Evolutionary conservation across 306 rosid genomes (phyloP), one percentile per base, ranked within the genome.

Genomic region (Pyrus communis): DNA sequence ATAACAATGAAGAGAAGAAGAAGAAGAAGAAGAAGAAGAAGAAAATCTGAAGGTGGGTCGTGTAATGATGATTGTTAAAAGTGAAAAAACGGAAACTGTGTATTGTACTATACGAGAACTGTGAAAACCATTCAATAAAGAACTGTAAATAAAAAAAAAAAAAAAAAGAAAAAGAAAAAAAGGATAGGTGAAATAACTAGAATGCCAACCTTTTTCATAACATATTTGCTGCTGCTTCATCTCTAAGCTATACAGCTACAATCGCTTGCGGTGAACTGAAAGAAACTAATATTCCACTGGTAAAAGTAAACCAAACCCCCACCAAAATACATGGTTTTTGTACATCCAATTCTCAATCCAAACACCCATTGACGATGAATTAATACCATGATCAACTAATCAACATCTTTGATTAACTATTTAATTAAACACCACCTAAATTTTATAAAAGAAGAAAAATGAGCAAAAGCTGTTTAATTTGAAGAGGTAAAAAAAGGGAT

Each of bases 321-420:
- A 82, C 81, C 63, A 66, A 82, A 67, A 68, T 79, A 15, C 65
- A 64, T 79, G 73, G 75, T 78, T 45, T 87, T 86, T 89, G 82
- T 85, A 88, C 93, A 86, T 79, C 81, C 45, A 54, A 85, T 82
- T 89, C 90, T 84, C 89, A 84, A 76, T 81, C 87, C 83, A 65
- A 79, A 22, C 57, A 76, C 76, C 62, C 65, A 81, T 42, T 14
- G 72, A 79, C 76, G 38, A 62, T 62, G 67, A 62, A 25, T 25
- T 11, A 60, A 2, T 60, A 22, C 35, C 62, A 81, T 45, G 63
- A 57, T n/a, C 17, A 59, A 46, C 33, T 45, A 46, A 84, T 43
- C 77, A 87, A 82, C 86, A 83, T 71, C 77, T 75, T 57, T 9
- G 30, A 62, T 35, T 59, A 72, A 59, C 77, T 66, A 65, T 71